Conservation (phyloP, 371 early-diverging fungal genomes). For the Mucor racemosus region DNA sequence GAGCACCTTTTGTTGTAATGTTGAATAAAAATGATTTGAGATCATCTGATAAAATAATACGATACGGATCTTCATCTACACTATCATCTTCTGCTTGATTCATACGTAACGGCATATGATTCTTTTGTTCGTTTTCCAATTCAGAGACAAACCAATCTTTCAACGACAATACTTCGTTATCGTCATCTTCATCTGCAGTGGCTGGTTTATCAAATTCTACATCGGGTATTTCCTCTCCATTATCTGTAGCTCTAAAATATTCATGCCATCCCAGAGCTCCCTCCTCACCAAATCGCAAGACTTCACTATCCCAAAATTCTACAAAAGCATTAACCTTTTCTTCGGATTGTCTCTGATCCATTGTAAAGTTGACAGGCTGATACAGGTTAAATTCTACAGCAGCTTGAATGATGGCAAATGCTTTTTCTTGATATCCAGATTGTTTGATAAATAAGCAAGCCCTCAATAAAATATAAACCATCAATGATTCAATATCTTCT, state of each 20-base stretch:
- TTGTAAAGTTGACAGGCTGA: slow-evolving; percentile 50
- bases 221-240: slow-evolving; percentile 23
- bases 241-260: slow-evolving; percentile 27
- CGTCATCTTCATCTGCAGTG: slow-evolving; percentile 3
- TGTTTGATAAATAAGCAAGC: slow-evolving; percentile 69
- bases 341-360: slow-evolving; percentile 32
- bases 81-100: slow-evolving; percentile 25
- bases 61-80: slow-evolving; percentile 71
- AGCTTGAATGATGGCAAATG: slow-evolving; percentile 72
- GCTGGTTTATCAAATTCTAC: not conserved
- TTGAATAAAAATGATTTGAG: slow-evolving; percentile 65
- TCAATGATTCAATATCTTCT: slow-evolving; percentile 58
- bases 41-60: slow-evolving; percentile 76
- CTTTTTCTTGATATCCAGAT: slow-evolving; percentile 76
- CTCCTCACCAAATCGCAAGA: slow-evolving; percentile 77
- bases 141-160: slow-evolving; percentile 20
- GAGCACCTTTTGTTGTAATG: slow-evolving; percentile 45
- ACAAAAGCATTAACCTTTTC: slow-evolving; percentile 64
- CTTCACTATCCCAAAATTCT: slow-evolving; percentile 81
- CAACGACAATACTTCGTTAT: slow-evolving; percentile 23
- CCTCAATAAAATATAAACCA: slow-evolving; percentile 68
- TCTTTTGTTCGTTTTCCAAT: slow-evolving; percentile 19
- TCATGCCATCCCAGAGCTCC: slow-evolving; percentile 68
- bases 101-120: slow-evolving; percentile 40
- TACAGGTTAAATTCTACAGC: slow-evolving; percentile 75